phyloP scores from a whole-genome alignment of 2,329 filamentous ascomycete genomes.

The Fusarium pseudocircinatum region DNA sequence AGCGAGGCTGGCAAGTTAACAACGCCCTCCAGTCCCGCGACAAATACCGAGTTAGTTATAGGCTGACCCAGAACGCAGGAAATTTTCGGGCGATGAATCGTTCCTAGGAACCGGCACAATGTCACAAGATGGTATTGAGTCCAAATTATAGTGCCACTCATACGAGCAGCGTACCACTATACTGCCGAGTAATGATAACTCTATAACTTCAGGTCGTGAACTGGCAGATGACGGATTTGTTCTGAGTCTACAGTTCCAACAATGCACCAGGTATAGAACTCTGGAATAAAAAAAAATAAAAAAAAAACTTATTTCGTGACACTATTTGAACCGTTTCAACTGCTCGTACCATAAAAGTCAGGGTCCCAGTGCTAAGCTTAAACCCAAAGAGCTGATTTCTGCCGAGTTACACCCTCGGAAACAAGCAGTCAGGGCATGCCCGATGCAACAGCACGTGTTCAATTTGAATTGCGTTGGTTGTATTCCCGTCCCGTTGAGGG shows the following conservation, averaged over 20 bases:
- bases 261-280: conserved; percentile 19
- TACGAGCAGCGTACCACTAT: conserved; percentile 1
- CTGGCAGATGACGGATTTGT: background rate
- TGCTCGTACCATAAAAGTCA: background rate
- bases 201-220: background rate
- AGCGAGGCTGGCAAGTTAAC: conserved; percentile 81
- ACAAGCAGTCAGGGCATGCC: background rate
- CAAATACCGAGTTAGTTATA: conserved; percentile 7
- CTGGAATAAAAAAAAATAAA: background rate
- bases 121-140: conserved; percentile 42
- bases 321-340: background rate
- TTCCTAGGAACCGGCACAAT: conserved; percentile 56
- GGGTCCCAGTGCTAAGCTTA: conserved; percentile 2
- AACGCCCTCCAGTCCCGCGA: conserved; percentile 11
- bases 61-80: conserved; percentile 45
- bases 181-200: background rate
- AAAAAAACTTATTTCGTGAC: background rate
- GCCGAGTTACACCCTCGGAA: background rate
- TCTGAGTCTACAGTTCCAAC: background rate
- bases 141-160: conserved; percentile 45
- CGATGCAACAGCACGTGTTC: background rate
- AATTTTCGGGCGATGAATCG: conserved; percentile 66
- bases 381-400: background rate
- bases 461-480: background rate
- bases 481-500: background rate